Evolutionary conservation across 2,329 filamentous ascomycete species (phyloP), one percentile per base, ranked within the genome.

Genomic region (Xylaria sp.): DNA sequence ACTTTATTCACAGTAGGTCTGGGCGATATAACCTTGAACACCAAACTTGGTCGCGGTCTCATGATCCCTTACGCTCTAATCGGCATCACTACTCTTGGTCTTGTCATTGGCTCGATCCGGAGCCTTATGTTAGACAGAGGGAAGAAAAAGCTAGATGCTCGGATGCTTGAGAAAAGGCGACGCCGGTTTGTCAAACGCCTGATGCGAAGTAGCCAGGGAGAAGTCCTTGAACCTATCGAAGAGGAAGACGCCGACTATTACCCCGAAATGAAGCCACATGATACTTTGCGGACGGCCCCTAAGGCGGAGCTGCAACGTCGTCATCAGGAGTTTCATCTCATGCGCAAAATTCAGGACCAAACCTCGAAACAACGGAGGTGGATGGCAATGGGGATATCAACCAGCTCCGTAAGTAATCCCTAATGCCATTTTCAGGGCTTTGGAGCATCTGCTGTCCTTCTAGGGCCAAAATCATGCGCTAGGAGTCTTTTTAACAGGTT

Each of bases 1-100:
- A 90, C 88, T 0, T 81, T 90, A 1, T 89, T 90, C 74, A 90
- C 89, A 0, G 84, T 90, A 39, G 89, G 88, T 0, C 88, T 89
- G 51, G 88, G 88, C n/a, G 88, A 90, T 69, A 81, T 83, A 27
- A 76, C 80, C 11, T 79, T 85, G 1, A 48, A 71, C 1, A 87
- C 85, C 0, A 79, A 85, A 17, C 79, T 92, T 0, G 89, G 89
- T 0, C 86, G 91, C 48, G 91, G 89, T 0, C 83, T 98, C 1
- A 83, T 97, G 34, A 90, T 97, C 61, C 94, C 94, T 0, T 98
- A 92, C 73, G 90, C 94, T 0, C 88, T 97, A 0, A 84, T 94
- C 6, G 94, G 94, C 2, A 91, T 96, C 65, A 92, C 97, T 68
- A 94, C 92, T 73, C 85, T 97, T 0, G 93, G 92, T 88, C 84